Evolutionary conservation across 441 rosid species (phyloP).

Genomic region (Gossypium schwendimanii): DNA sequence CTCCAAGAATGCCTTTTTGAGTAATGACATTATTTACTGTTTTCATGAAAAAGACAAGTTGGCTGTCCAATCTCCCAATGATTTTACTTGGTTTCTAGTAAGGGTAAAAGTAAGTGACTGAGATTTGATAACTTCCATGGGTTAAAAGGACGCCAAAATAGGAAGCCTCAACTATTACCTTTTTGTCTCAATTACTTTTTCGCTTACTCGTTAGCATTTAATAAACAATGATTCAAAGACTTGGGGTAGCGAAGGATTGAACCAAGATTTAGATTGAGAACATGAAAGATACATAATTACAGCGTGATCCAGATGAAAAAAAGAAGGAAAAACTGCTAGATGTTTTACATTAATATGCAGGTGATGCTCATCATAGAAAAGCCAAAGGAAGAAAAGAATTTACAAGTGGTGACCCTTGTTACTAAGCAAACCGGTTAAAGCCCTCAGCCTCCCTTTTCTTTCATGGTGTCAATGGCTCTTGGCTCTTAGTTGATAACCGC

Average conservation of each 20-base stretch:
- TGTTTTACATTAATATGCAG: not conserved
- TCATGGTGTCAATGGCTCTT: constrained; percentile 19
- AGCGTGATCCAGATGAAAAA: not conserved
- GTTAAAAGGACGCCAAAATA: not conserved
- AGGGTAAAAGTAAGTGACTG: too few species aligned
- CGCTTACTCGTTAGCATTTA: too few species aligned
- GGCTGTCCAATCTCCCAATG: not conserved
- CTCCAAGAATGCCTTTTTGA: not conserved
- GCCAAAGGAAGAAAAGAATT: not conserved
- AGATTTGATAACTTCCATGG: too few species aligned
- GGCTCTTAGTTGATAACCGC: constrained; percentile 44
- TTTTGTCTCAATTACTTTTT: not conserved
- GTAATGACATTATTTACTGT: not conserved
- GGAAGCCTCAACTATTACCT: not conserved
- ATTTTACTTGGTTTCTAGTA: not conserved
- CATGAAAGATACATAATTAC: not conserved
- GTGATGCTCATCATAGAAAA: not conserved
- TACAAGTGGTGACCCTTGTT: constrained; percentile 16
- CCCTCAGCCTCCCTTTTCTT: constrained; percentile 3
- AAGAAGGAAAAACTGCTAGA: not conserved
- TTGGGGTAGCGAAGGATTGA: not conserved
- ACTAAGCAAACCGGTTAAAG: constrained; percentile 8
- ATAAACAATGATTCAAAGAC: not conserved
- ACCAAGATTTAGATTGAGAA: not conserved
- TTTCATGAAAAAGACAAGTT: not conserved